phyloP scores from a whole-genome alignment of 768 basidiomycete species.

The Hebeloma cylindrosporum region DNA sequence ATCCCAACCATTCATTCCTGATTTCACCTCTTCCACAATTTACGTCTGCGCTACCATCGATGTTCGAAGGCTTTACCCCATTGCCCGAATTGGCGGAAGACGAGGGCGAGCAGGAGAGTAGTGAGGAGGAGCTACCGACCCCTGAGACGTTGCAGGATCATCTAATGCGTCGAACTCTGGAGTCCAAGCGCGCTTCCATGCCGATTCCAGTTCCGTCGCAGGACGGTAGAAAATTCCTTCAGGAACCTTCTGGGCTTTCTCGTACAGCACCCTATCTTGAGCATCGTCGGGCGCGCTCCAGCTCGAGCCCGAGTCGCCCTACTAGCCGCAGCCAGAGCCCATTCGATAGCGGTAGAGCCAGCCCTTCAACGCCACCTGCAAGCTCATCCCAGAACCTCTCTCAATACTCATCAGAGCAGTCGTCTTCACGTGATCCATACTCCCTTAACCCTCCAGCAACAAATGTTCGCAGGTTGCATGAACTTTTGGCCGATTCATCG shows the following conservation, averaged over 20 bases:
- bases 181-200: background rate
- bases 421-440: constrained; percentile 12
- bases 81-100: constrained; percentile 40
- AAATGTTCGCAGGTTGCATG: constrained; percentile 38
- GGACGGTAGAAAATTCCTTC: background rate
- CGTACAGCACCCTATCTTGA: constrained; percentile 21
- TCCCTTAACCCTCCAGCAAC: constrained; percentile 22
- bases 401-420: constrained; percentile 4
- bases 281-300: constrained; percentile 29
- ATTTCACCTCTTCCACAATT: constrained; percentile 47
- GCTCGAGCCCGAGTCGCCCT: constrained; percentile 26
- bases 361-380: constrained; percentile 19
- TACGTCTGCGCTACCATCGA: constrained; percentile 32
- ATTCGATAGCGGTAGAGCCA: constrained; percentile 19
- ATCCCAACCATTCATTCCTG: constrained; percentile 32
- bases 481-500: constrained; percentile 44
- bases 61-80: constrained; percentile 28
- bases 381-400: constrained; percentile 14
- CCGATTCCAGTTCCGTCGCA: constrained; percentile 7
- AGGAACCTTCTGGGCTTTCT: constrained; percentile 23
- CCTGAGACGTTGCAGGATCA: constrained; percentile 20
- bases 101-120: constrained; percentile 27
- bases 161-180: constrained; percentile 6
- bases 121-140: constrained; percentile 22
- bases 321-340: constrained; percentile 25